Percentiles rank a stretch among this genome's conserved stretches.
Evolutionary conservation across 768 basidiomycete genomes (phyloP).

Genomic region (Leccinum longicurvipes): DNA sequence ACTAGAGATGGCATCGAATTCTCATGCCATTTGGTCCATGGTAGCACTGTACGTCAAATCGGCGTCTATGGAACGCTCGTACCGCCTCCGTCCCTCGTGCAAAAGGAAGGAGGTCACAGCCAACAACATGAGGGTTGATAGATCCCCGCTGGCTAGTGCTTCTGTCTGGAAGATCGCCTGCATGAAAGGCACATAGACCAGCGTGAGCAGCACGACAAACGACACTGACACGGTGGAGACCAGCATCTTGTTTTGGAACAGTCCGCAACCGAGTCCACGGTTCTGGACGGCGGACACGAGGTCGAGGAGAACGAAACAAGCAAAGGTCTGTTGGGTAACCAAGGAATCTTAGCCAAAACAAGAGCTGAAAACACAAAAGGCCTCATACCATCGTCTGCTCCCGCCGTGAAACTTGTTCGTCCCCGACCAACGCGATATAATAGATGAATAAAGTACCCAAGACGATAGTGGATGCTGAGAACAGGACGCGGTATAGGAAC

Average conservation of each 20-base stretch:
- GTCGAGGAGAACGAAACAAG: slow-evolving; percentile 95
- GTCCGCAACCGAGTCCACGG: slow-evolving; percentile 82
- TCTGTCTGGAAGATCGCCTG: slow-evolving; percentile 94
- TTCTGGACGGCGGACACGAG: slow-evolving; percentile 93
- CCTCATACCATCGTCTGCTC: slow-evolving; percentile 93
- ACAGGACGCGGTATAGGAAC: slow-evolving; percentile 78
- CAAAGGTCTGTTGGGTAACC: slow-evolving; percentile 64
- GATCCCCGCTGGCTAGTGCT: slow-evolving; percentile 63
- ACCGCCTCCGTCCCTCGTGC: slow-evolving; percentile 78
- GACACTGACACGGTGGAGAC: slow-evolving; percentile 85
- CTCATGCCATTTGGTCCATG: slow-evolving; percentile 62
- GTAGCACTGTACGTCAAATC: slow-evolving; percentile 47
- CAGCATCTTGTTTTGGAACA: slow-evolving; percentile 87
- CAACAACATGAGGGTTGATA: slow-evolving; percentile 66
- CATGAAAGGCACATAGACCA: slow-evolving; percentile 89
- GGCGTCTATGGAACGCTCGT: slow-evolving; percentile 63
- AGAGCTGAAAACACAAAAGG: neutral
- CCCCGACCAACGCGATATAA: slow-evolving; percentile 67
- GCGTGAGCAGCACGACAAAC: slow-evolving; percentile 74
- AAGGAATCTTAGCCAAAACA: neutral
- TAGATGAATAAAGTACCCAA: slow-evolving; percentile 86
- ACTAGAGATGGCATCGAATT: neutral
- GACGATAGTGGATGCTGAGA: slow-evolving; percentile 91
- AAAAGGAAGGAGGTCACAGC: slow-evolving; percentile 60
- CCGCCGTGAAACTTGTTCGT: slow-evolving; percentile 76